Percentiles rank a stretch among this genome's conserved stretches.
Evolutionary conservation across 495 filamentous ascomycete species (phyloP).

Genomic region (Penicillium macrosclerotiorum): DNA sequence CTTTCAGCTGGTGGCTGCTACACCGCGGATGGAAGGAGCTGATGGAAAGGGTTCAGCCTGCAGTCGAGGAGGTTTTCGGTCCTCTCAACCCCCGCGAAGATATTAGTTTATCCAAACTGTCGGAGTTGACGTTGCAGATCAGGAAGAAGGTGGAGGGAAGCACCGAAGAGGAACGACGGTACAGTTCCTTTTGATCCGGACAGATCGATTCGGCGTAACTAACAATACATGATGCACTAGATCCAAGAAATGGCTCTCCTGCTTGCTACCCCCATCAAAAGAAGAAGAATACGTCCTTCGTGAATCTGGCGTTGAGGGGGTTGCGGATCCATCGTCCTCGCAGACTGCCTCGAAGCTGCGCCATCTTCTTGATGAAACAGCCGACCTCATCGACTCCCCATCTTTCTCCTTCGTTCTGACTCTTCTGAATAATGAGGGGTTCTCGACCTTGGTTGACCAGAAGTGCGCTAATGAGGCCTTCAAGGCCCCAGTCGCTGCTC

Average conservation of each 20-base stretch:
- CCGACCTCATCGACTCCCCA: slow-evolving; percentile 92
- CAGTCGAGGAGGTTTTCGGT: slow-evolving; percentile 84
- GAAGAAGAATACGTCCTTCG: slow-evolving; percentile 78
- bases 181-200: slow-evolving; percentile 6
- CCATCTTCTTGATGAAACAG: slow-evolving; percentile 90
- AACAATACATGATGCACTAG: slow-evolving; percentile 9
- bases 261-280: slow-evolving; percentile 73
- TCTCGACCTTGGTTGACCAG: slow-evolving; percentile 73
- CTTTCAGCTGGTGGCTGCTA: slow-evolving; percentile 97
- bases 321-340: slow-evolving; percentile 42
- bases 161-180: slow-evolving; percentile 63
- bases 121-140: slow-evolving; percentile 72
- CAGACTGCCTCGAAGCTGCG: slow-evolving; percentile 61
- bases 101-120: slow-evolving; percentile 73
- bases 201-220: neutral
- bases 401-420: slow-evolving; percentile 80
- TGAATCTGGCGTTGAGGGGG: slow-evolving; percentile 73
- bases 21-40: slow-evolving; percentile 85
- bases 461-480: slow-evolving; percentile 79
- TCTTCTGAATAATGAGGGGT: slow-evolving; percentile 81
- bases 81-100: slow-evolving; percentile 83
- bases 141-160: slow-evolving; percentile 81
- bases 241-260: slow-evolving; percentile 71
- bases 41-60: slow-evolving; percentile 70
- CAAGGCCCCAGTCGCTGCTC: slow-evolving; percentile 50